These are phyloP conservation scores for Pyrenophora graminea DNA, from an alignment of 2,329 filamentous ascomycete species.

Conservation along the genomic window DNA sequence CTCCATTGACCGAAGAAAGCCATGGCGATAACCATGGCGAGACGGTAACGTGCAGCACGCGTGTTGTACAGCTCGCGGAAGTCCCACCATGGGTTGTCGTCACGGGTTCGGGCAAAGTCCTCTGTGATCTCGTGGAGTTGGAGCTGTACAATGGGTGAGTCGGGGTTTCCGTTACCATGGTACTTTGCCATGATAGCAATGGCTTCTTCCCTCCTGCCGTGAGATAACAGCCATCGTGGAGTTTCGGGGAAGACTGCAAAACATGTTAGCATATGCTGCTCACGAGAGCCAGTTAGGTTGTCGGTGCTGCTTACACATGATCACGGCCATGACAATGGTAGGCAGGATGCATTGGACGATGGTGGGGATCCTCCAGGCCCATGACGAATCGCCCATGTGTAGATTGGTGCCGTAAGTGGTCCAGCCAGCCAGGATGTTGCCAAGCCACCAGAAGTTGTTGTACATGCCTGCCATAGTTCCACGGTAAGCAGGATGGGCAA, in stretches of 20 bases:
- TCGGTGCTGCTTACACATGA: constrained; percentile 44
- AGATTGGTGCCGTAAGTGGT: constrained; percentile 50
- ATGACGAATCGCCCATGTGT: constrained; percentile 48
- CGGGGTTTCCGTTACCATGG: constrained; percentile 55
- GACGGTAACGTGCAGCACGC: constrained; percentile 38
- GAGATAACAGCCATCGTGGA: constrained; percentile 50
- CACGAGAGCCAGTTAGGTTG: background rate
- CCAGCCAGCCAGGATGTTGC: constrained; percentile 60
- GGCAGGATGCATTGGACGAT: constrained; percentile 38
- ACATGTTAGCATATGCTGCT: background rate
- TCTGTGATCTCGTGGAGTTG: constrained; percentile 46
- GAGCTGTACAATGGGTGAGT: constrained; percentile 42
- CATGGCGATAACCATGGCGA: constrained; percentile 48
- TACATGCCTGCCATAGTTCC: constrained; percentile 64
- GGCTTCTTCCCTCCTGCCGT: constrained; percentile 61
- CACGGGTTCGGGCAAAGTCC: constrained; percentile 33
- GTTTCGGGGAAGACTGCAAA: constrained; percentile 11
- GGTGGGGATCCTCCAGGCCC: constrained; percentile 58
- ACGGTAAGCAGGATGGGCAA: constrained; percentile 64
- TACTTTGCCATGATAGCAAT: constrained; percentile 62
- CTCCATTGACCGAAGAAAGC: constrained; percentile 50
- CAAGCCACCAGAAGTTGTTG: constrained; percentile 53
- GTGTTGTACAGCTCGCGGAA: constrained; percentile 41
- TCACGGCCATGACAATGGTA: constrained; percentile 50
- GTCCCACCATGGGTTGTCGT: constrained; percentile 45